Percentiles rank a stretch among this genome's conserved stretches.
These are phyloP conservation scores for Capsicum pubescens DNA, from an alignment of 257 asterid species.

Conservation along the genomic window DNA sequence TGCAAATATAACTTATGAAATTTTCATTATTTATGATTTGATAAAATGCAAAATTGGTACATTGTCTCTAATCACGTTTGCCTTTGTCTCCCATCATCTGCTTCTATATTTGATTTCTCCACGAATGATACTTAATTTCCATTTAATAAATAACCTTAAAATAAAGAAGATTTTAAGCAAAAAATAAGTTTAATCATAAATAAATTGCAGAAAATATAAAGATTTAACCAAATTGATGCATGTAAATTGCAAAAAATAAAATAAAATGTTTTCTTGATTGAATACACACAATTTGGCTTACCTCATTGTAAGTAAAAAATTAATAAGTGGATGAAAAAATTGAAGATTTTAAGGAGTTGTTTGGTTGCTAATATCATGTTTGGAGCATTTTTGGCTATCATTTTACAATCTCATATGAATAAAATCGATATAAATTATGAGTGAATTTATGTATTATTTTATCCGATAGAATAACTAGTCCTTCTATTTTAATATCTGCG, in stretches of 20 bases:
- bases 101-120: neutral
- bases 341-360: neutral
- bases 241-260: neutral
- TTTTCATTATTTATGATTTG: neutral
- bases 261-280: neutral
- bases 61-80: neutral
- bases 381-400: neutral
- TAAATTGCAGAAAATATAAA: neutral
- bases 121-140: neutral
- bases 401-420: neutral
- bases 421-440: neutral
- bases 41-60: neutral
- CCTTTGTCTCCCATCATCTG: neutral
- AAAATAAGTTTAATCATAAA: neutral
- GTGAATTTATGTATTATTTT: neutral
- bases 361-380: neutral
- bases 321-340: neutral
- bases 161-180: neutral
- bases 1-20: neutral
- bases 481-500: neutral
- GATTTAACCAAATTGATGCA: neutral
- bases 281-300: neutral
- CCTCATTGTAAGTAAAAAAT: neutral
- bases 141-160: neutral
- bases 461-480: neutral